Conservation (phyloP, 805 yeast genomes). For the Teunomyces funiuensis region DNA sequence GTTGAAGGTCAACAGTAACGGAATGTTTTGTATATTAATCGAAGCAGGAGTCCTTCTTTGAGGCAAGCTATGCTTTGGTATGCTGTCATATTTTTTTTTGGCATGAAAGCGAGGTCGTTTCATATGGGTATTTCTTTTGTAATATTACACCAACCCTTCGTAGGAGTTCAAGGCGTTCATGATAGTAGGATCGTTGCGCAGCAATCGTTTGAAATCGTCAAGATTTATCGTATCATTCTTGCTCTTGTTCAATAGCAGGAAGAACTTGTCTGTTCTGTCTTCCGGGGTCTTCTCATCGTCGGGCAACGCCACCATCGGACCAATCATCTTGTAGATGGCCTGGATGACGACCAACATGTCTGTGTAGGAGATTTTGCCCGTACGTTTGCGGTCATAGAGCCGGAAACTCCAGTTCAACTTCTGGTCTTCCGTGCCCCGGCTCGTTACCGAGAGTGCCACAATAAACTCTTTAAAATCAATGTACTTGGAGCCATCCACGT, state of each 20-base stretch:
- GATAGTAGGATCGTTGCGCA: slow-evolving; percentile 75
- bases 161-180: slow-evolving; percentile 74
- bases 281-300: slow-evolving; percentile 94
- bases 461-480: slow-evolving; percentile 94
- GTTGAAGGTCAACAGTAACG: slow-evolving; percentile 64
- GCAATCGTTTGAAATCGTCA: slow-evolving; percentile 81
- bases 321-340: slow-evolving; percentile 93
- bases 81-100: no score
- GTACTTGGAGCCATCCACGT: slow-evolving; percentile 72
- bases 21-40: neutral
- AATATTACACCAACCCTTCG: slow-evolving; percentile 61
- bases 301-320: slow-evolving; percentile 84
- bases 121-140: neutral
- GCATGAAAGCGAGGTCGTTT: no score
- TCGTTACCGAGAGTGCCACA: slow-evolving; percentile 79
- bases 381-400: slow-evolving; percentile 78
- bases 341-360: slow-evolving; percentile 79
- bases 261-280: slow-evolving; percentile 77
- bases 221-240: slow-evolving; percentile 62
- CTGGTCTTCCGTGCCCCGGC: slow-evolving; percentile 82
- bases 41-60: neutral
- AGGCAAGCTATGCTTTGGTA: no score
- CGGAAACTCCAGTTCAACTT: slow-evolving; percentile 88
- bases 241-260: slow-evolving; percentile 69
- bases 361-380: slow-evolving; percentile 70